Evolutionary conservation across 345 rosid species (phyloP).

Genomic region (Brassica napus): Da-Ae NC_063444.1:8872001-8872500

Average conservation of each 20-base stretch:
- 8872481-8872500: conserved; percentile 5
- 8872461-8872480: conserved; percentile 23
- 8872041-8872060: background rate
- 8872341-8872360: background rate
- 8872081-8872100: background rate
- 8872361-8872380: background rate
- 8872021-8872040: background rate
- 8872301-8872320: background rate
- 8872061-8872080: background rate
- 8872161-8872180: background rate
- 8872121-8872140: background rate
- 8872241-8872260: too few relatives aligned
- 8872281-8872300: background rate
- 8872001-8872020: background rate
- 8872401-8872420: background rate
- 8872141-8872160: background rate
- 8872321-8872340: background rate
- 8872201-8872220: too few relatives aligned
- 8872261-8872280: background rate
- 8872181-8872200: too few relatives aligned
- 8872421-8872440: background rate
- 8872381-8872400: background rate
- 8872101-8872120: too few relatives aligned
- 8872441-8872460: background rate
- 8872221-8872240: too few relatives aligned